A percentile compares a stretch with the other conserved stretches of the same genome.
phyloP scores from a whole-genome alignment of 2,329 filamentous ascomycete species.

The Aspergillaceae sp. region DNA sequence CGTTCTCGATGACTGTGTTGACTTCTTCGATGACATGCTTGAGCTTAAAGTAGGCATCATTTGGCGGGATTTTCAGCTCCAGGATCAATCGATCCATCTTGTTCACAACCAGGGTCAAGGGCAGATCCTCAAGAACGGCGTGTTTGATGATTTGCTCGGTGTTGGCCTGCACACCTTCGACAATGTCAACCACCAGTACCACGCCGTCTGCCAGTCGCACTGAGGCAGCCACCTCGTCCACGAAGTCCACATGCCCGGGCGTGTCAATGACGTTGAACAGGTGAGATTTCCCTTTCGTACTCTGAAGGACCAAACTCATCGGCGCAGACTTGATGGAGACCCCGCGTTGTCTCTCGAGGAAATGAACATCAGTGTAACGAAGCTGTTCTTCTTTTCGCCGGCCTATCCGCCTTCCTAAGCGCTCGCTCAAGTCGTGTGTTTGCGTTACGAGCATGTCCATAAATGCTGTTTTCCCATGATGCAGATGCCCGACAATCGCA shows the following conservation, averaged over 20 bases:
- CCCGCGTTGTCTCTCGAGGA: slow-evolving; percentile 80
- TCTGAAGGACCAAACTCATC: slow-evolving; percentile 86
- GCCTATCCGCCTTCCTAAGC: slow-evolving; percentile 71
- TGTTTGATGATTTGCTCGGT: slow-evolving; percentile 97
- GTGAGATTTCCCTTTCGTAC: slow-evolving; percentile 87
- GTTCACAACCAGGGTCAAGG: slow-evolving; percentile 85
- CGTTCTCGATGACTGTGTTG: slow-evolving; percentile 88
- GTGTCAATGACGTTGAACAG: slow-evolving; percentile 93
- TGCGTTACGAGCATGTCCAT: slow-evolving; percentile 98
- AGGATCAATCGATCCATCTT: slow-evolving; percentile 95
- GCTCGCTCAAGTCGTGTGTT: slow-evolving; percentile 77
- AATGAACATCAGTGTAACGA: slow-evolving; percentile 86
- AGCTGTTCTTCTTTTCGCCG: slow-evolving; percentile 80
- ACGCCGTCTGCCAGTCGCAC: slow-evolving; percentile 84
- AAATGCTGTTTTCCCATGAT: slow-evolving; percentile 96
- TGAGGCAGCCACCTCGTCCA: slow-evolving; percentile 87
- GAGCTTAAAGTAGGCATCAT: slow-evolving; percentile 96
- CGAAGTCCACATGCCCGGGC: slow-evolving; percentile 95
- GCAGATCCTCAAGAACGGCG: slow-evolving; percentile 79
- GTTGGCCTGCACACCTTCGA: slow-evolving; percentile 98
- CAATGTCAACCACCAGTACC: slow-evolving; percentile 87
- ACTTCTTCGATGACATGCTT: slow-evolving; percentile 99
- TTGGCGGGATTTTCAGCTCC: slow-evolving; percentile 86
- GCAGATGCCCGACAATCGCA: slow-evolving; percentile 82
- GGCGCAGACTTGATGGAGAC: slow-evolving; percentile 87